Conservation (phyloP, 2,329 filamentous ascomycete genomes). For the Chrysoporthe deuterocubensis region DNA sequence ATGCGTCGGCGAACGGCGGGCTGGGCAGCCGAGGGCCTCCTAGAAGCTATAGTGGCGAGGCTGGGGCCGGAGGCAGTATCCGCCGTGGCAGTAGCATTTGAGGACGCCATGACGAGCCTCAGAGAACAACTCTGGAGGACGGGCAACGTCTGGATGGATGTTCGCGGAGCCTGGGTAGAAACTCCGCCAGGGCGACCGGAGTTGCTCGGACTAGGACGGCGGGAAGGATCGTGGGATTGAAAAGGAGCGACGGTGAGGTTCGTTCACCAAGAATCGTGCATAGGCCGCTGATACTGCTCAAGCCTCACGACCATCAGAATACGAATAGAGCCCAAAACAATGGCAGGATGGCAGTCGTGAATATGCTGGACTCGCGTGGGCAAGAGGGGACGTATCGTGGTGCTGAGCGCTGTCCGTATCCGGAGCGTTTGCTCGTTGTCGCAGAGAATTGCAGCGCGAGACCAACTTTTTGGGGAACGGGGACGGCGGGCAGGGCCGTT, state of each 20-base stretch:
- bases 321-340: not conserved
- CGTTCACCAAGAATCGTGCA: conserved; percentile 6
- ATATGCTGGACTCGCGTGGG: not conserved
- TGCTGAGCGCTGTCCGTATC: not conserved
- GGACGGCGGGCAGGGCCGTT: not conserved
- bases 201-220: conserved; percentile 17
- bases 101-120: conserved; percentile 23
- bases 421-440: not conserved
- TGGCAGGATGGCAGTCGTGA: not conserved
- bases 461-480: not conserved
- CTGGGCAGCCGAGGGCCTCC: conserved; percentile 14
- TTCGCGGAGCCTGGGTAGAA: conserved; percentile 19
- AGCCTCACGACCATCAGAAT: not conserved
- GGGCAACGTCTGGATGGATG: not conserved
- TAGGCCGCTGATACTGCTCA: not conserved
- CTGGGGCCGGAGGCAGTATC: not conserved
- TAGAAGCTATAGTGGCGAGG: conserved; percentile 8
- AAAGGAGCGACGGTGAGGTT: conserved; percentile 20
- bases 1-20: conserved; percentile 22
- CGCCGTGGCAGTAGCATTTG: conserved; percentile 14
- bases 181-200: conserved; percentile 20
- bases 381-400: not conserved
- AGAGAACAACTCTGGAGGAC: conserved; percentile 7
- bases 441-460: not conserved
- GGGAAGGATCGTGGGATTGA: conserved; percentile 11